Conservation (phyloP, 2,329 filamentous ascomycete species). For the Fusarium cicatricum region DNA sequence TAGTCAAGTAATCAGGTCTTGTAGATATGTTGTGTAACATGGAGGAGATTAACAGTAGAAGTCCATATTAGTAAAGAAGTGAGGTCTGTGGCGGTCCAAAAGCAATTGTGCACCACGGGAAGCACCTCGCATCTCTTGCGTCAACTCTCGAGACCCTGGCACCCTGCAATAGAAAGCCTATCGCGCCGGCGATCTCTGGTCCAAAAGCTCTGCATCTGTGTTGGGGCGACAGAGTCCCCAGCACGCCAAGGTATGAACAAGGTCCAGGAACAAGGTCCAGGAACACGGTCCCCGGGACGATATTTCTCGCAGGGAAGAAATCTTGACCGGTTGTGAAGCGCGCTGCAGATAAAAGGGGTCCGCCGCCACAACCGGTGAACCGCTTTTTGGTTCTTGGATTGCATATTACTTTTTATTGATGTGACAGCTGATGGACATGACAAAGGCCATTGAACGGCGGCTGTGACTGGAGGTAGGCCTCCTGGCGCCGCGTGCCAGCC, state of each 20-base stretch:
- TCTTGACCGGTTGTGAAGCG: neutral
- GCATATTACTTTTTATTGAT: too few relatives aligned
- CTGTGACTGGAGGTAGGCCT: constrained; percentile 5
- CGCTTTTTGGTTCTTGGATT: neutral
- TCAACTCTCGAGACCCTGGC: too few relatives aligned
- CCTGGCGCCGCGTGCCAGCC: constrained; percentile 4
- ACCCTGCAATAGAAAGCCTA: too few relatives aligned
- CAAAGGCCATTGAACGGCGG: neutral
- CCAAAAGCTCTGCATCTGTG: too few relatives aligned
- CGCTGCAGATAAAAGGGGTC: constrained; percentile 4
- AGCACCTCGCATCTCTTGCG: too few relatives aligned
- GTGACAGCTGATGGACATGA: neutral
- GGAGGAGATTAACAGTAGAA: neutral
- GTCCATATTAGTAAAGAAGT: neutral
- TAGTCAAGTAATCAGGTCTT: neutral
- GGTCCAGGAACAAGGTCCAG: constrained; percentile 2
- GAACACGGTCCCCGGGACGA: neutral
- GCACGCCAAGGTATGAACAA: neutral
- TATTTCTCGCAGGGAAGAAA: constrained; percentile 2
- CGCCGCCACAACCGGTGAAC: neutral
- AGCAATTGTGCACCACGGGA: too few relatives aligned
- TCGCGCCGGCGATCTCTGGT: too few relatives aligned
- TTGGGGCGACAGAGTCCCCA: too few relatives aligned
- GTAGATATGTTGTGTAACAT: constrained; percentile 22
- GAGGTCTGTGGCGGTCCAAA: neutral